Evolutionary conservation across 1,139 yeast genomes (phyloP), one percentile per base, ranked within the genome.

Genomic region (Tardiomyces blankii): DNA sequence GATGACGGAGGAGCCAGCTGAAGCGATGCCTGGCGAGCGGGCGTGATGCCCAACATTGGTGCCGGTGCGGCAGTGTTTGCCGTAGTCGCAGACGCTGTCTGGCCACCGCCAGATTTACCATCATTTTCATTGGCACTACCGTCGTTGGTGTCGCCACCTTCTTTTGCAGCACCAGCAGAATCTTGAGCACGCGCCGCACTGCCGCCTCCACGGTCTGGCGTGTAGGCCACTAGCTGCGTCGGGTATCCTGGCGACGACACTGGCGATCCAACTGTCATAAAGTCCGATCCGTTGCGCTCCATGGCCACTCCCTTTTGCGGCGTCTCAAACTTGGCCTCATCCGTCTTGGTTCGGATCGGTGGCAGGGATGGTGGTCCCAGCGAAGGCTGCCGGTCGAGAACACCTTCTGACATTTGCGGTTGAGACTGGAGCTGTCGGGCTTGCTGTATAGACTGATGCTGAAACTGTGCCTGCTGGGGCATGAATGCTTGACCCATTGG

Each of bases 131-230:
- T 30, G 35, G 5, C 11, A 4, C 35, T 4, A 9, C 9, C 16
- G 9, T 30, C 9, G 16, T 30, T 30, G 16, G 4, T 30, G 35
- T 9, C 35, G 4, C n/a, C 35, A 21, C 7, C 25, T 5, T 21
- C 25, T 3, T 9, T 30, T 5, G n/a, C 16, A 14, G 5, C 35
- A 13, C 5, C 11, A 11, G 35, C 11, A 9, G 9, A 4, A 11
- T 11, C 16, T 5, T 13, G 35, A 5, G 35, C 5, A 13, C 35
- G 35, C 5, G 35, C 4, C 35, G 35, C 5, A 5, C 32, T 23
- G 18, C 46, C 28, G 25, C 77, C 71, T 1, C 91, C 91, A 43
- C 93, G 66, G 55, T 83, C 93, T 1, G 94, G 93, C 0, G 94
- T 84, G 55, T 81, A 83, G 1, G 93, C 91, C 60, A 83, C 93